Evolutionary conservation across 2,329 filamentous ascomycete genomes (phyloP), one percentile per base, ranked within the genome.

Genomic region (Pseudogymnoascus destructans): DNA sequence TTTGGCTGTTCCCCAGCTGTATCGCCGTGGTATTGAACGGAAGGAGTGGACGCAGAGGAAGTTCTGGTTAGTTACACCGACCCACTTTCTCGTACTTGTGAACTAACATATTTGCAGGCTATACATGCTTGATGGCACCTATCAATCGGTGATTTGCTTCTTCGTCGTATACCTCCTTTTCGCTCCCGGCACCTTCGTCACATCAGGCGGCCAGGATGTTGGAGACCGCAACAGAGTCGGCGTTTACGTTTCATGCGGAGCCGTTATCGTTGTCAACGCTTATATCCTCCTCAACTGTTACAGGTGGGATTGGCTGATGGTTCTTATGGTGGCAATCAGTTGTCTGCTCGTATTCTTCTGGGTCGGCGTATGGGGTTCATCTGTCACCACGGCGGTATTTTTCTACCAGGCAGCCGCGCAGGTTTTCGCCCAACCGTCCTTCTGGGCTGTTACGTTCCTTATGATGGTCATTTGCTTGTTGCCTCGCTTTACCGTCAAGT

Each of bases 251-350:
- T 90, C 85, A 2, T 89, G 88, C 59, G 87, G 88, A 11, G 84
- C 89, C 5, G 85, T 98, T 60, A 74, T 95, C 64, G 85, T 89
- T 38, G 95, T 95, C 76, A 98, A 98, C 72, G 75, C 85, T 60
- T 98, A 97, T 74, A 89, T 98, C 64, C 76, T 98, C 63, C 84
- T 97, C 74, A 98, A 98, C 73, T 95, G 88, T 0, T 97, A 95
- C 72, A 83, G 92, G 61, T 98, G 93, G 93, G 93, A 98, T 71
- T 98, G 92, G 92, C 77, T 98, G 66, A 95, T 95, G 73, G 73
- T 91, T 19, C 75, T 95, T 60, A 85, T 96, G 62, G 86, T 95
- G 57, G 73, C 73, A 21, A 79, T 97, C 70, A 95, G 90, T 73
- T 86, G 87, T 62, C 70, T 97, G 27, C 81, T 96, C 66, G 82